Evolutionary conservation across 2,329 filamentous ascomycete genomes (phyloP), one percentile per base, ranked within the genome.

Genomic region (Xylaria sp.): DNA sequence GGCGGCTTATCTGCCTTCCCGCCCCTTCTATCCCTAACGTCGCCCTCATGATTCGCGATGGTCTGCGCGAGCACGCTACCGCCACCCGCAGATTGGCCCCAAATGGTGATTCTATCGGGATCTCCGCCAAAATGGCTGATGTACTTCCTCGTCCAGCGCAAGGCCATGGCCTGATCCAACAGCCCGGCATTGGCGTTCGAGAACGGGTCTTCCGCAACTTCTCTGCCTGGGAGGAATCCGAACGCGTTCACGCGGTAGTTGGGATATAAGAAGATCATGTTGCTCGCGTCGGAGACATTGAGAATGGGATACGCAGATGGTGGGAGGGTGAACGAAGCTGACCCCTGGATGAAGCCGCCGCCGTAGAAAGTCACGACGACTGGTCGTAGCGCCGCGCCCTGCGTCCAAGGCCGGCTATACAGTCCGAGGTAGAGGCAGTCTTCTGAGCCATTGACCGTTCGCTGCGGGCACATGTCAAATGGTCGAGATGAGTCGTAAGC

Each of bases 391-490:
- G 83, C 76, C n/a, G 81, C 74, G 1, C 75, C 74, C 0, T 63
- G 25, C 0, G 75, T 78, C 87, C 87, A 90, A 3, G 87, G 88
- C 0, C 87, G 83, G 4, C 85, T 83, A 77, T 88, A 90, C 0
- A 90, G 78, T 12, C 86, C 86, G 1, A 90, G 81, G 68, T 89
- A 89, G 15, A 90, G 79, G 70, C 88, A 90, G 72, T 90, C 87
- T 79, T 90, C 88, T 25, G 82, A 82, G 13, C 84, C 84, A 50
- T 86, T 86, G 12, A 84, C 85, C 0, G 84, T 86, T 71, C 86
- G 81, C 76, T 89, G 87, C 3, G 85, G 83, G 72, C 87, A 90
- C 82, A 86, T 85, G 72, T 87, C 84, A 68, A 88, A 89, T 20
- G 79, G 69, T 58, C 86, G 83, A 68, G 84, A 81, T 1, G 86